A percentile compares a stretch with the other conserved stretches of the same genome.
These are phyloP conservation scores for Epipyxis sp. DNA, from an alignment of 108 stramenopile genomes.

Conservation along the genomic window DNA sequence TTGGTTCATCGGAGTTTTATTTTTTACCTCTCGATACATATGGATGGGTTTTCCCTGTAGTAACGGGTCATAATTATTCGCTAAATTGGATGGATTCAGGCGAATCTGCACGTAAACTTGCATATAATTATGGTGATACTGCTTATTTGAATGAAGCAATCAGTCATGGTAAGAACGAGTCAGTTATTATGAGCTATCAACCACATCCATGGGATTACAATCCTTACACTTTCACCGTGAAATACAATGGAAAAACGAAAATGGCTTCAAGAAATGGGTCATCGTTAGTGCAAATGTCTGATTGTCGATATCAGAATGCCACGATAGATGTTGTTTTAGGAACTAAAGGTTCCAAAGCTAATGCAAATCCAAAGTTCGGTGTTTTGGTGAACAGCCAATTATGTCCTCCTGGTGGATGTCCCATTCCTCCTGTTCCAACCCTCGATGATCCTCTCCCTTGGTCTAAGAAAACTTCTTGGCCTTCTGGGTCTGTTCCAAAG, in stretches of 20 bases:
- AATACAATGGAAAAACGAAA: too few species aligned
- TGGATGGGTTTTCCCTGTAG: slow-evolving; percentile 16
- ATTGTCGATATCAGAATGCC: too few species aligned
- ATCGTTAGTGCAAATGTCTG: too few species aligned
- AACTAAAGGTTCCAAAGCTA: too few species aligned
- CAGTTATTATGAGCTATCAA: neutral
- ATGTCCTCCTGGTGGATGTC: slow-evolving; percentile 20
- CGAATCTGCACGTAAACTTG: neutral
- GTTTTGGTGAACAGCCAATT: too few species aligned
- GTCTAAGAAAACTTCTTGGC: neutral
- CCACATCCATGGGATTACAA: slow-evolving; percentile 1
- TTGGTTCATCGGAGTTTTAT: neutral
- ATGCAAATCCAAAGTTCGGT: too few species aligned
- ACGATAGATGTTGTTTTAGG: too few species aligned
- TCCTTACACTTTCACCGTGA: too few species aligned
- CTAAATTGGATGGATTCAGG: neutral
- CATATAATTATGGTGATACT: neutral
- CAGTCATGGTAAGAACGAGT: neutral
- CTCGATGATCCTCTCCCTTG: neutral
- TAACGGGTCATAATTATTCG: neutral
- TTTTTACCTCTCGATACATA: slow-evolving; percentile 23
- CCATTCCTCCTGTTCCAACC: slow-evolving; percentile 2
- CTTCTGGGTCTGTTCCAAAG: neutral
- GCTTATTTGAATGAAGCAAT: neutral
- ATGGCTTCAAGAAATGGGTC: too few species aligned